These are phyloP conservation scores for Fonsecaea pugnacius DNA, from an alignment of 2,329 filamentous ascomycete genomes.

Conservation along the genomic window DNA sequence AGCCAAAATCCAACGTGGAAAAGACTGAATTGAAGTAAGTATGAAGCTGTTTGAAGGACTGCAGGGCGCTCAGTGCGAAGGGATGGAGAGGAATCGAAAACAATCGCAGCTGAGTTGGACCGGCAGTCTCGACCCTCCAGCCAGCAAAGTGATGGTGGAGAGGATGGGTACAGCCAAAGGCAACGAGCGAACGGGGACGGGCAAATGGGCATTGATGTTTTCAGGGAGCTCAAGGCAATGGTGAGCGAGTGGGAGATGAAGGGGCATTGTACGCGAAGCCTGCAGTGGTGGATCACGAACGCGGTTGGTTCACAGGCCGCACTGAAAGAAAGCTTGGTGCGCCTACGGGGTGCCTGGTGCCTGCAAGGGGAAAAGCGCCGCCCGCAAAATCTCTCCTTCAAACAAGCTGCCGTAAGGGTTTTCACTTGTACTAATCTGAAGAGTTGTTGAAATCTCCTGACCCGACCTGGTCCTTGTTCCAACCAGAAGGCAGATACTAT, in stretches of 20 bases:
- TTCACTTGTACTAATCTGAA: neutral
- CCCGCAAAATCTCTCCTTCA: constrained; percentile 14
- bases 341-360: constrained; percentile 1
- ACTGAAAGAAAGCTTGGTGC: constrained; percentile 2
- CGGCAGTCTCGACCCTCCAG: constrained; percentile 27
- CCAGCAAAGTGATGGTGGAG: constrained; percentile 6
- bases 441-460: constrained; percentile 7
- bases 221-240: neutral
- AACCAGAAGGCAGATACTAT: neutral
- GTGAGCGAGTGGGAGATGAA: constrained; percentile 28
- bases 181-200: constrained; percentile 1
- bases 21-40: constrained; percentile 30
- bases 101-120: constrained; percentile 12
- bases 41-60: constrained; percentile 11
- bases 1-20: constrained; percentile 13
- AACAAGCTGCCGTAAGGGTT: constrained; percentile 18
- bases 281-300: constrained; percentile 1
- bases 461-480: neutral
- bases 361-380: neutral
- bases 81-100: constrained; percentile 14
- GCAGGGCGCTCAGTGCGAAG: constrained; percentile 13
- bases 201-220: constrained; percentile 10
- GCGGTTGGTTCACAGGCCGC: constrained; percentile 26
- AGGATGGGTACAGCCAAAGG: constrained; percentile 11
- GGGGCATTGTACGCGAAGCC: constrained; percentile 20